Conservation (phyloP, 2,329 filamentous ascomycete species). For the Penicillium sp. region DNA sequence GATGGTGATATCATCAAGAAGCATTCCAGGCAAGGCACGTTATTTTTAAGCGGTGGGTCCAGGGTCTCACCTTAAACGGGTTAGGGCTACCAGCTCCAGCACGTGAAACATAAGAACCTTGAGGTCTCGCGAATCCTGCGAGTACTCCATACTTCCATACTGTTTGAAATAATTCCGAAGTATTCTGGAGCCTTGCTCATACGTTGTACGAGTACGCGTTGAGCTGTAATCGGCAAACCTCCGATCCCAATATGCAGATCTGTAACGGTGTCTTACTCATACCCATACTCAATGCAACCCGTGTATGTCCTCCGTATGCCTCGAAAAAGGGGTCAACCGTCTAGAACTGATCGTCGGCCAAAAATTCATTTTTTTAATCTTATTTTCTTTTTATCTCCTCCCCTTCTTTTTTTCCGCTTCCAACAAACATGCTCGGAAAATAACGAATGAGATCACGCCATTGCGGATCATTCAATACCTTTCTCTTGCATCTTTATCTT, state of each 20-base stretch:
- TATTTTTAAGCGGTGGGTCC: slow-evolving; percentile 17
- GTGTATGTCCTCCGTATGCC: neutral
- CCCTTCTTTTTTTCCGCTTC: neutral
- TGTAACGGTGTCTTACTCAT: neutral
- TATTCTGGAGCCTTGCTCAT: too few relatives aligned
- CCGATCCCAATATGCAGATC: slow-evolving; percentile 9
- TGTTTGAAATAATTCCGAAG: too few relatives aligned
- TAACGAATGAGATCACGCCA: slow-evolving; percentile 1
- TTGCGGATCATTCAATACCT: neutral
- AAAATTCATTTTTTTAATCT: neutral
- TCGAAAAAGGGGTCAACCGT: neutral
- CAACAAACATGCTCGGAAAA: neutral
- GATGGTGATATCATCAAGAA: neutral
- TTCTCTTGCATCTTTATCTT: neutral
- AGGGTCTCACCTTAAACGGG: slow-evolving; percentile 16
- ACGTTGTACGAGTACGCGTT: neutral
- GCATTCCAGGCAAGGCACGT: neutral
- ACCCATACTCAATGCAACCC: neutral
- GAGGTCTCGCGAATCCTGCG: too few relatives aligned
- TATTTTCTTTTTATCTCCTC: neutral
- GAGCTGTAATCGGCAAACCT: neutral
- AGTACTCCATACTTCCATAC: too few relatives aligned
- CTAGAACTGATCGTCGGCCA: slow-evolving; percentile 2
- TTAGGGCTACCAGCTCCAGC: slow-evolving; percentile 3
- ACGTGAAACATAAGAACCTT: neutral